These are phyloP conservation scores for Flaveria ramosissima DNA, from an alignment of 129 eudicot genomes.

Conservation along the genomic window DNA sequence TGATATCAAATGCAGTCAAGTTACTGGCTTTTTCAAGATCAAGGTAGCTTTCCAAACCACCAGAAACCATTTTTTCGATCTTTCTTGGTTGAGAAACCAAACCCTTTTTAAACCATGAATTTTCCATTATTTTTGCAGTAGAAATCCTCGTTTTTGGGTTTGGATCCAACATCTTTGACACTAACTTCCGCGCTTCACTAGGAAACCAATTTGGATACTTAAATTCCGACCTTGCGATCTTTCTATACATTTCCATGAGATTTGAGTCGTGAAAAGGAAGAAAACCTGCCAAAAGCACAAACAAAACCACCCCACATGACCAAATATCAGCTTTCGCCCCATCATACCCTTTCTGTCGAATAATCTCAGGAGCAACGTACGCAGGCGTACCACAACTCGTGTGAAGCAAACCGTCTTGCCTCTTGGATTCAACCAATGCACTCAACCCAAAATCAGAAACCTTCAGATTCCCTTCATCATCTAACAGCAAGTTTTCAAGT, in stretches of 20 bases:
- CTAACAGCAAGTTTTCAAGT: background rate
- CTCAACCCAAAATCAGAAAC: background rate
- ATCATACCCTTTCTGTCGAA: background rate
- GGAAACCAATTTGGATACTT: background rate
- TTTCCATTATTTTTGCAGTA: slow-evolving; percentile 2
- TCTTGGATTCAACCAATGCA: background rate
- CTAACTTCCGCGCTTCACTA: slow-evolving; percentile 1
- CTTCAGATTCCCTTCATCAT: background rate
- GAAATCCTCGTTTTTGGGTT: slow-evolving; percentile 20
- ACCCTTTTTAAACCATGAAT: slow-evolving; percentile 21
- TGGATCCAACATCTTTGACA: slow-evolving; percentile 20
- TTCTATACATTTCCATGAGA: slow-evolving; percentile 49
- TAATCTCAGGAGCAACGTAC: background rate
- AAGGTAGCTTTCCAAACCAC: background rate
- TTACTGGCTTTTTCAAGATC: background rate
- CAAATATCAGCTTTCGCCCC: slow-evolving; percentile 1
- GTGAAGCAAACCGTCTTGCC: slow-evolving; percentile 1
- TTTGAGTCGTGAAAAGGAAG: slow-evolving; percentile 66
- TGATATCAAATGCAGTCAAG: slow-evolving; percentile 24
- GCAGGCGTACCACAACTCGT: background rate
- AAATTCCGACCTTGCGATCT: slow-evolving; percentile 58
- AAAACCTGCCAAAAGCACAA: slow-evolving; percentile 58
- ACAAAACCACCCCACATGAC: slow-evolving; percentile 51
- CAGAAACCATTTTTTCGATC: too few relatives aligned
- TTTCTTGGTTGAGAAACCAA: background rate